Conservation (phyloP, 352 stramenopile species). For the Phytophthora aleatoria region DNA sequence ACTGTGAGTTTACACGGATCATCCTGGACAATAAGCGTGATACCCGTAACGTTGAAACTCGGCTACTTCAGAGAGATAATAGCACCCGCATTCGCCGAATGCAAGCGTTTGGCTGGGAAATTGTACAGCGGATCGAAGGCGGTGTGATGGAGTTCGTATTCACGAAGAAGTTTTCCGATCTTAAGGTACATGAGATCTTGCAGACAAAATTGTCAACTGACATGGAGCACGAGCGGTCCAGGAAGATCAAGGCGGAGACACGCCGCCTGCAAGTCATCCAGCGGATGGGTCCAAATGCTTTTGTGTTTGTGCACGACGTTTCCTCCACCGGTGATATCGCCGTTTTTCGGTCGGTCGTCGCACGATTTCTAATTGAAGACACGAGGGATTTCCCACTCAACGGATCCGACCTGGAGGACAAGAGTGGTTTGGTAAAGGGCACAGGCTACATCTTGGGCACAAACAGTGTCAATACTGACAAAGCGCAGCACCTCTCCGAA, state of each 20-base stretch:
- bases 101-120: background rate
- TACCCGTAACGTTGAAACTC: background rate
- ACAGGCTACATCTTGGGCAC: background rate
- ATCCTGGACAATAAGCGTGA: background rate
- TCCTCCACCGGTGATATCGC: background rate
- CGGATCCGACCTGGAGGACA: background rate
- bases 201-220: background rate
- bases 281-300: background rate
- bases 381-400: background rate
- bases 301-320: background rate
- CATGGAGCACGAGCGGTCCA: background rate
- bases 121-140: background rate
- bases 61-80: background rate
- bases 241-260: background rate
- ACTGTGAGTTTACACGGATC: background rate
- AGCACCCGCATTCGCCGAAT: background rate
- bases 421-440: background rate
- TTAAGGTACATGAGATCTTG: background rate
- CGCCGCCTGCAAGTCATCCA: background rate
- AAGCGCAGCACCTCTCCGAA: background rate
- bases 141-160: constrained; percentile 1
- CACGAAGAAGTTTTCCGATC: background rate
- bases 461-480: background rate
- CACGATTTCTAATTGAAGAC: background rate
- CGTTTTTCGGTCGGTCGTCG: background rate